Conservation (phyloP, 2,329 filamentous ascomycete genomes). For the Diplodia sapinea region DNA sequence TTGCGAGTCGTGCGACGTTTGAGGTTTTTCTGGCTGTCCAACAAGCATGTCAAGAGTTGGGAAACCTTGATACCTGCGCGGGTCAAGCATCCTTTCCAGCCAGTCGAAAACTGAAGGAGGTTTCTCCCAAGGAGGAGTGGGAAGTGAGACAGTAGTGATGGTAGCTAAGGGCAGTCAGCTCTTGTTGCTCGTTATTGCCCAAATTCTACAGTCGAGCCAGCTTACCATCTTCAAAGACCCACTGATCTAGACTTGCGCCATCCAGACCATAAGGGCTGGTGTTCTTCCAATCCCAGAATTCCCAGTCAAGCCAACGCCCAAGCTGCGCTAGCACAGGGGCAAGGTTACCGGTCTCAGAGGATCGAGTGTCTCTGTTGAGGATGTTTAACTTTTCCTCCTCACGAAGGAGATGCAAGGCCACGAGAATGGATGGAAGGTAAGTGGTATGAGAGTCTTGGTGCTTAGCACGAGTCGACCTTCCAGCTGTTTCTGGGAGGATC, state of each 20-base stretch:
- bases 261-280: constrained; percentile 67
- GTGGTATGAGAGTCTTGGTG: constrained; percentile 26
- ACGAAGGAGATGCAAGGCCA: constrained; percentile 80
- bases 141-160: constrained; percentile 33
- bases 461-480: constrained; percentile 23
- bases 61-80: constrained; percentile 42
- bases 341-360: constrained; percentile 58
- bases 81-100: constrained; percentile 44
- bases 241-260: constrained; percentile 59
- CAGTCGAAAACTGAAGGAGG: constrained; percentile 67
- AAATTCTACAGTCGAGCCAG: constrained; percentile 4
- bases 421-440: constrained; percentile 70
- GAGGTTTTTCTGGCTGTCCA: constrained; percentile 23
- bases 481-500: constrained; percentile 12
- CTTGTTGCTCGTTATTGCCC: not conserved
- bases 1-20: constrained; percentile 3
- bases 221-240: constrained; percentile 62
- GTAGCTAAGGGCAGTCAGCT: constrained; percentile 13
- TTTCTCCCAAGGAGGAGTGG: constrained; percentile 45
- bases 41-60: constrained; percentile 46
- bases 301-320: constrained; percentile 79
- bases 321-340: constrained; percentile 81
- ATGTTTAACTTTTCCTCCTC: constrained; percentile 88
- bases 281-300: constrained; percentile 61
- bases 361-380: constrained; percentile 56